Base-by-base conservation (phyloP, 2,329 filamentous ascomycete genomes). In the Trichoderma sp. region DNA sequence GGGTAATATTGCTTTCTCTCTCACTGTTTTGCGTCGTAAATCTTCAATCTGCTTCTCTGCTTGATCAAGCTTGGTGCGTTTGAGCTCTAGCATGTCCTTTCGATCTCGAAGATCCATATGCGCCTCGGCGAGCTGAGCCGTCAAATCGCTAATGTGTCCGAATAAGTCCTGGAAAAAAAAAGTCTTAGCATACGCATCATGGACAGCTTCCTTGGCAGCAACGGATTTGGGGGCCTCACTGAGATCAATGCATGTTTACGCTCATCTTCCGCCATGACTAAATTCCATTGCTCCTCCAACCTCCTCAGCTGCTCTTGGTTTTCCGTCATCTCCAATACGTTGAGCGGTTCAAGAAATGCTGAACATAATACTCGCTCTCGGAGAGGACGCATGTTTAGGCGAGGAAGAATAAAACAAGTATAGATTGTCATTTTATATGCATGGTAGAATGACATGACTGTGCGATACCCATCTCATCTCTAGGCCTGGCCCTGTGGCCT, bases 81-180 rank as follows among this genome's bases (percentile, higher is more conserved):
- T 68, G 27, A 68, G 53, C 22, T 68, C 63, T 59, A 68, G 61
- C 61, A 68, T 67, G n/a, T 68, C 67, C 54, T 68, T 68, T 61
- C 63, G 59, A 22, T 68, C 67, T 29, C 63, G 67, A 50, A 68
- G 61, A 25, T 68, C 67, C 67, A 67, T 66, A 13, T 68, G 59
- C 5, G 67, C 67, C 50, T 68, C 67, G 9, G 53, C 39, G 39
- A 68, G 63, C 45, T 66, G 50, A 13, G 52, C 45, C 29, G 61
- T 42, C 63, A 68, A 39, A 25, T 53, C 52, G 15, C 57, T 53
- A 27, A 68, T 67, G 37, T 67, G 61, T 5, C 32, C 34, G 37
- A 68, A 68, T 5, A 68, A 32, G n/a, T 59, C 56, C 67, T 68
- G 34, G 25, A 64, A 12, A n/a, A 5, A 64, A 12, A n/a, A 5